phyloP scores from a whole-genome alignment of 2,329 filamentous ascomycete species.

The Cladosporium sp. region DNA sequence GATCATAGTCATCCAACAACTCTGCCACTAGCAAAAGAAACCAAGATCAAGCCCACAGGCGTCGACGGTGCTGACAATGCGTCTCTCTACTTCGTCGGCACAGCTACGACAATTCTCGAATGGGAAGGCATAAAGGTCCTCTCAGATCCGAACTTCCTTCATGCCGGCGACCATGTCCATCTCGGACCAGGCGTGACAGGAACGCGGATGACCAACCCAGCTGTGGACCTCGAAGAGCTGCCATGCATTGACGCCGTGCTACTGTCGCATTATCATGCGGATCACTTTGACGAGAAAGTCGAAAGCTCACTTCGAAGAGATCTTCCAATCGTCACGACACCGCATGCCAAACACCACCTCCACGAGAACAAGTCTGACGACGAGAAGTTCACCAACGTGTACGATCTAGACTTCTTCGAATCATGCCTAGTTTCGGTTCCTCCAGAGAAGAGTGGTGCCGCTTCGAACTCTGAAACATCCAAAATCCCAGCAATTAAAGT shows the following conservation, averaged over 20 bases:
- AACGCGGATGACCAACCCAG: conserved; percentile 59
- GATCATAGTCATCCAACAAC: conserved; percentile 33
- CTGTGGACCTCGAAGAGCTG: conserved; percentile 60
- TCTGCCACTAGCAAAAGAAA: conserved; percentile 49
- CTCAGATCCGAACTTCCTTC: conserved; percentile 66
- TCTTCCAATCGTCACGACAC: conserved; percentile 65
- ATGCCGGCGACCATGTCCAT: conserved; percentile 66
- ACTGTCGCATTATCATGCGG: conserved; percentile 66
- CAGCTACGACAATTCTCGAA: conserved; percentile 58
- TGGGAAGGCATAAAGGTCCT: conserved; percentile 57
- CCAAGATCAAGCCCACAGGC: conserved; percentile 47
- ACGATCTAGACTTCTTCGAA: conserved; percentile 60
- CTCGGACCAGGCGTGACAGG: conserved; percentile 64
- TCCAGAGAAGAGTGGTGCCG: conserved; percentile 1
- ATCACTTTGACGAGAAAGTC: conserved; percentile 59
- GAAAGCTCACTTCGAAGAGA: conserved; percentile 54
- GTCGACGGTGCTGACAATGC: conserved; percentile 43
- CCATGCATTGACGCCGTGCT: conserved; percentile 63
- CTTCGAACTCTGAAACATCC: conserved; percentile 8
- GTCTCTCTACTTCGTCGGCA: conserved; percentile 58
- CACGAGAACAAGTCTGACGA: conserved; percentile 44
- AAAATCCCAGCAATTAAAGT: conserved; percentile 53
- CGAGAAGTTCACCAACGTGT: conserved; percentile 58
- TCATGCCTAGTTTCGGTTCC: conserved; percentile 50
- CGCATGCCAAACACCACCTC: conserved; percentile 60